A percentile compares a stretch with the other conserved stretches of the same genome.
Conservation (phyloP, 2,329 filamentous ascomycete genomes). For the Exophiala alcalophila region DNA sequence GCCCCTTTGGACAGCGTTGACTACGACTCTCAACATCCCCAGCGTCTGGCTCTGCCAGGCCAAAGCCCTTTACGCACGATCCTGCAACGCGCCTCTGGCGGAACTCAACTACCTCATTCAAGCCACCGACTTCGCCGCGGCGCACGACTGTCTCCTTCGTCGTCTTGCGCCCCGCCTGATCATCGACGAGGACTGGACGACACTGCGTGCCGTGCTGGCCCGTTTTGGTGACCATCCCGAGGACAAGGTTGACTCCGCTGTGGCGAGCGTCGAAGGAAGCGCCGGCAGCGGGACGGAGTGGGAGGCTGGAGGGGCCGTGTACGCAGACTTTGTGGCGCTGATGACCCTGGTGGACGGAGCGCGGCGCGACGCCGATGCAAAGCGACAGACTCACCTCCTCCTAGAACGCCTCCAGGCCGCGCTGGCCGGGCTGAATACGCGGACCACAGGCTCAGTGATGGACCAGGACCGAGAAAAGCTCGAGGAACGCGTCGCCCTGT, state of each 20-base stretch:
- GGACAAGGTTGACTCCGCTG: constrained; percentile 10
- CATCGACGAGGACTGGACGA: constrained; percentile 75
- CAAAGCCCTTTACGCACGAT: constrained; percentile 77
- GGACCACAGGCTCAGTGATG: constrained; percentile 43
- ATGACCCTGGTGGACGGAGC: constrained; percentile 39
- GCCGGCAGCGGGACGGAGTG: constrained; percentile 52
- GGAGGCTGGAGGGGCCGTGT: constrained; percentile 83
- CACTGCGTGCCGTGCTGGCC: constrained; percentile 65
- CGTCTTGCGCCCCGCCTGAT: constrained; percentile 79
- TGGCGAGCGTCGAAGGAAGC: not conserved
- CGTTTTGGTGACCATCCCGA: constrained; percentile 62
- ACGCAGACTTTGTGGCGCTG: constrained; percentile 60
- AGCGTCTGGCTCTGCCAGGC: constrained; percentile 80
- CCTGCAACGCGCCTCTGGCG: constrained; percentile 60
- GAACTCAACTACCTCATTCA: constrained; percentile 79
- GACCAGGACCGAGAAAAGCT: constrained; percentile 52
- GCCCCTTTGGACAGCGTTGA: constrained; percentile 56
- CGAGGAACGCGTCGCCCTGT: constrained; percentile 68
- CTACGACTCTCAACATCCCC: constrained; percentile 67
- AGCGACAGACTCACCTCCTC: constrained; percentile 37
- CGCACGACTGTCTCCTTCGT: constrained; percentile 76
- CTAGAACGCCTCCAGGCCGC: constrained; percentile 49
- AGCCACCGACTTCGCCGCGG: constrained; percentile 72
- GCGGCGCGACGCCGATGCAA: constrained; percentile 39
- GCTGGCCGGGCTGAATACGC: constrained; percentile 43